Evolutionary conservation across 1,284 basidiomycete species (phyloP), one percentile per base, ranked within the genome.

Genomic region (Trichosporon sp.): DNA sequence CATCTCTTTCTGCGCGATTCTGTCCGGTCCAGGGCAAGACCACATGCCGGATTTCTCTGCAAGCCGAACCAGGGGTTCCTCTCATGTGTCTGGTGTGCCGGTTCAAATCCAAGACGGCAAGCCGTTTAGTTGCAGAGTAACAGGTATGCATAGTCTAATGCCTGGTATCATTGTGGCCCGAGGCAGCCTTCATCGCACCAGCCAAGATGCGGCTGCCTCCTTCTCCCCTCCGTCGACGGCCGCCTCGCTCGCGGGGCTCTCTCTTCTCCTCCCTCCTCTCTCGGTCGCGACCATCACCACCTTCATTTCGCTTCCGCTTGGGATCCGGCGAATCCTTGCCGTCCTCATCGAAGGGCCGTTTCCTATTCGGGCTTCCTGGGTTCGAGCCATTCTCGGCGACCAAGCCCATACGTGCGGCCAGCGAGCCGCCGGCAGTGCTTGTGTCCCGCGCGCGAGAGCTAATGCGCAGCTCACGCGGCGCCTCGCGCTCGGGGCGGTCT

Each of bases 101-200:
- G n/a, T n/a, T n/a, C n/a, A n/a, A n/a, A n/a, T n/a, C n/a, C n/a
- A n/a, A n/a, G n/a, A n/a, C n/a, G n/a, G n/a, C 34, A 36, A 9
- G 34, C 34, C 3, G 7, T 21, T 44, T 14, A 5, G 31, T 16
- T 8, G 49, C 49, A 54, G 49, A 54, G 49, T 31, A 54, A 54
- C 25, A 54, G 49, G 49, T 54, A 54, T 54, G 49, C 49, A 54
- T 54, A 54, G 49, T 54, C 49, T 54, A 54, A 54, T 54, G 49
- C 49, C 49, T 29, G 49, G 49, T 54, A 54, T 54, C 49, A 27
- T 54, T 54, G 27, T 27, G 25, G 3, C 49, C 27, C 16, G 49
- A 54, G 14, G 49, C 49, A 29, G 49, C 49, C 16, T 29, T 27
- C 49, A 54, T 54, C 11, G 49, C 49, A 4, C 14, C 25, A 13